Base-by-base conservation (phyloP, 306 rosid genomes). In the Dryas octopetala region DNA sequence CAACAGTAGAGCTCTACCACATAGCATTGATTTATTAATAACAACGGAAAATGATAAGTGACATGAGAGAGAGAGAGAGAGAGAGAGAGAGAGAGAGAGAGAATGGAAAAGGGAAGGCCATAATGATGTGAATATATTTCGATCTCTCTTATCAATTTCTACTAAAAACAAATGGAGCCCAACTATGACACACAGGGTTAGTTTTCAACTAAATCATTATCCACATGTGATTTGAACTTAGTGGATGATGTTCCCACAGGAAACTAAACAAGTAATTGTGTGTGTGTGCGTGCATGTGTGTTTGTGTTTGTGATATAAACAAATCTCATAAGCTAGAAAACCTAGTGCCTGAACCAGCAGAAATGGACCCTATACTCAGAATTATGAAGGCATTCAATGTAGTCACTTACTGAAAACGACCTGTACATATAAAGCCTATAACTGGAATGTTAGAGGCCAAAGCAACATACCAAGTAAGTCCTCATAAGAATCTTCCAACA, bases 391-490 rank as follows among this genome's bases (percentile, higher is more conserved):
- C 74, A 74, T 75, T 66, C 64, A 77, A 16, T 57, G 4, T 23
- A 47, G 62, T 47, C 61, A 66, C 32, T 70, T 43, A 60, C 62
- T 52, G 62, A 53, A 15, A 70, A 76, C 32, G 48, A 70, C 62
- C 41, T 13, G 38, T 73, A 68, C 63, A 76, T 52, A 71, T 28
- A 62, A 19, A 26, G 72, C 12, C 48, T 14, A 76, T 23, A 69
- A 66, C 48, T 51, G 55, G 12, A 73, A 79, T 51, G 63, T 45
- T 66, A 16, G 79, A 23, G 71, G 57, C 62, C 73, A 78, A 74
- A 49, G 68, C 66, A 81, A 84, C 97, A 75, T 89, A 96, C 99
- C 99, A 63, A 92, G 93, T 69, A 96, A 87, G 76, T 95, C 99
- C 78, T 96, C 99, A 62, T 89, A 96, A 63, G 89, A 78, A 88